Conservation (phyloP, 2,329 filamentous ascomycete genomes). For the Huntiella moniliformis region DNA sequence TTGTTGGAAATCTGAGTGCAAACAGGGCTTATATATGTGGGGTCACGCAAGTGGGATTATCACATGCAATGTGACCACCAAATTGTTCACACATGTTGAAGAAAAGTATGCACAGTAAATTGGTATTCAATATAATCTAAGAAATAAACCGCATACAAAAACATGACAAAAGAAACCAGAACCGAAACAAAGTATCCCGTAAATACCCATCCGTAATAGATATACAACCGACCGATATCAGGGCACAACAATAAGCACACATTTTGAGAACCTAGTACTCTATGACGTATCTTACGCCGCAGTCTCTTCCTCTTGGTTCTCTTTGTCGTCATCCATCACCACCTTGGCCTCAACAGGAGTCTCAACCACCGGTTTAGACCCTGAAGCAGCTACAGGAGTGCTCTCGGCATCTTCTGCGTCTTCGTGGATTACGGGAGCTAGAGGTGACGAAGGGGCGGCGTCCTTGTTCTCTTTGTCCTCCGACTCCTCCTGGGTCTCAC, state of each 20-base stretch:
- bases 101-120: neutral
- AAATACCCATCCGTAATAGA: neutral
- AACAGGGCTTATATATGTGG: conserved; percentile 2
- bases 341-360: neutral
- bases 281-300: neutral
- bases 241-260: neutral
- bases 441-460: neutral
- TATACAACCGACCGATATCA: neutral
- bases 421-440: conserved; percentile 1
- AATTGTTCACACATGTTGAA: neutral
- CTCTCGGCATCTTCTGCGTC: conserved; percentile 1
- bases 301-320: neutral
- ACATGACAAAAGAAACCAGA: neutral
- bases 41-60: neutral
- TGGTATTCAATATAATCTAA: neutral
- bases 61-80: neutral
- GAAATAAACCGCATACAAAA: neutral
- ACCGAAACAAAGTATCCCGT: neutral
- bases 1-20: neutral
- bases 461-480: neutral
- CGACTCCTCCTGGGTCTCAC: neutral
- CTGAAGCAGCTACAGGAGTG: conserved; percentile 8
- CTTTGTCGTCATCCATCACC: conserved; percentile 4
- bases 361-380: neutral
- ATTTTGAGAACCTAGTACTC: neutral